phyloP scores from a whole-genome alignment of 2,329 filamentous ascomycete species.

The Fusarium sp. region DNA sequence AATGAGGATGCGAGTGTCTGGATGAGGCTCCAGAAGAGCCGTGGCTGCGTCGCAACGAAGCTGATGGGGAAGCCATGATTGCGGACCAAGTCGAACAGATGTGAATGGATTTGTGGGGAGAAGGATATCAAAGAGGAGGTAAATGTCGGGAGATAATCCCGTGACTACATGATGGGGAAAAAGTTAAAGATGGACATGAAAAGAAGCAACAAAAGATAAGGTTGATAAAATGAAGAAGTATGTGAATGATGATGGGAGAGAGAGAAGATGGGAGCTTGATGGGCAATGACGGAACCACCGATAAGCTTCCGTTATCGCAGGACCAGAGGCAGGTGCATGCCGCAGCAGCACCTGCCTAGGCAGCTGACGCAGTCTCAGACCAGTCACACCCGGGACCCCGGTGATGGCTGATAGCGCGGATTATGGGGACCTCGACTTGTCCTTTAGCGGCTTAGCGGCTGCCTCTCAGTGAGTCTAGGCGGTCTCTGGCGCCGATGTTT shows the following conservation, averaged over 20 bases:
- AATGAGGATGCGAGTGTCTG: slow-evolving; percentile 45
- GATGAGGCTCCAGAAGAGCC: slow-evolving; percentile 52
- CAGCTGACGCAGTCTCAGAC: slow-evolving; percentile 27
- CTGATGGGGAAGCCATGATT: slow-evolving; percentile 52
- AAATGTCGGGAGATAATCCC: slow-evolving; percentile 4
- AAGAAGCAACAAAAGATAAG: slow-evolving; percentile 7
- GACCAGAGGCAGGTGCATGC: neutral
- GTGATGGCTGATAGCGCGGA: slow-evolving; percentile 16
- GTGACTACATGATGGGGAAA: slow-evolving; percentile 40
- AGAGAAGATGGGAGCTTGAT: slow-evolving; percentile 31
- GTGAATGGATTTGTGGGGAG: neutral
- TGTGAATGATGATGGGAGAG: slow-evolving; percentile 15
- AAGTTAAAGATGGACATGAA: slow-evolving; percentile 3
- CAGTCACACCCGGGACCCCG: slow-evolving; percentile 14
- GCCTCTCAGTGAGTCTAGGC: slow-evolving; percentile 6
- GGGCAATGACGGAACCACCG: slow-evolving; percentile 35
- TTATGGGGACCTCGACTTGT: slow-evolving; percentile 14
- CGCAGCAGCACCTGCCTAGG: slow-evolving; percentile 14
- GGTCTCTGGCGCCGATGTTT: neutral
- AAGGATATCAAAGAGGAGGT: neutral
- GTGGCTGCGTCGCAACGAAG: slow-evolving; percentile 51
- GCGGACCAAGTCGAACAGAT: neutral
- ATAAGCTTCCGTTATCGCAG: slow-evolving; percentile 41
- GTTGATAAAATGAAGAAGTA: slow-evolving; percentile 7
- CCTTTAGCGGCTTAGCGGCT: neutral